Base-by-base conservation (phyloP, 1,284 basidiomycete species). In the Phellopilus nigrolimitatus region DNA sequence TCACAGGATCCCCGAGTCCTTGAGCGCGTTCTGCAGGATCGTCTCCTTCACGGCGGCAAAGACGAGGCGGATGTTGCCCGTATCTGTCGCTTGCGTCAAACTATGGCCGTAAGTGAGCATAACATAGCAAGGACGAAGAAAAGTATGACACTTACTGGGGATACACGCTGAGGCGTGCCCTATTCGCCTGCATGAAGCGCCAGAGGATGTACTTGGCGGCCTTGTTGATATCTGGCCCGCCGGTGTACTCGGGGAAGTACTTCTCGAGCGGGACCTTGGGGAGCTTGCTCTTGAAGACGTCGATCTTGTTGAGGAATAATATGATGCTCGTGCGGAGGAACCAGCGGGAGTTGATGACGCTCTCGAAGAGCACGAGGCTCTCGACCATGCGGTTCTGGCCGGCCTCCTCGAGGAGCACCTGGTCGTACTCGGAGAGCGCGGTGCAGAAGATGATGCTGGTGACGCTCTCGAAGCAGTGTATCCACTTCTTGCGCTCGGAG, bases 31-130 rank as follows among this genome's bases (percentile, higher is more conserved):
- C 69, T 93, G 91, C 54, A 95, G 66, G 56, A 97, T 95, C n/a
- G 93, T 95, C 73, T 98, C 95, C 71, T 97, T 97, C 56, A 97
- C 93, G 0, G 95, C 94, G 0, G 93, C 93, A 61, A 98, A 97
- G 7, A 98, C 94, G 0, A 97, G 78, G 58, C 91, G 79, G 56
- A 98, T 84, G 64, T 89, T 89, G 4, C 76, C 76, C 21, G 85
- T 89, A 64, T 90, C 88, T 39, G 87, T 90, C 34, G 86, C 87
- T 65, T 88, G 86, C 10, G 87, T 90, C 51, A 90, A 66, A 70
- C 87, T 89, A n/a, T n/a, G n/a, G n/a, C n/a, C n/a, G n/a, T n/a
- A n/a, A n/a, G n/a, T n/a, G 27, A 13, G 21, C 30, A 40, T 36
- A 33, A 22, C 22, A 56, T 36, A 34, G 50, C 6, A 45, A 52